A percentile compares a stretch with the other conserved stretches of the same genome.
phyloP scores from a whole-genome alignment of 2,329 filamentous ascomycete species.

The Talaromyces sp. region DNA sequence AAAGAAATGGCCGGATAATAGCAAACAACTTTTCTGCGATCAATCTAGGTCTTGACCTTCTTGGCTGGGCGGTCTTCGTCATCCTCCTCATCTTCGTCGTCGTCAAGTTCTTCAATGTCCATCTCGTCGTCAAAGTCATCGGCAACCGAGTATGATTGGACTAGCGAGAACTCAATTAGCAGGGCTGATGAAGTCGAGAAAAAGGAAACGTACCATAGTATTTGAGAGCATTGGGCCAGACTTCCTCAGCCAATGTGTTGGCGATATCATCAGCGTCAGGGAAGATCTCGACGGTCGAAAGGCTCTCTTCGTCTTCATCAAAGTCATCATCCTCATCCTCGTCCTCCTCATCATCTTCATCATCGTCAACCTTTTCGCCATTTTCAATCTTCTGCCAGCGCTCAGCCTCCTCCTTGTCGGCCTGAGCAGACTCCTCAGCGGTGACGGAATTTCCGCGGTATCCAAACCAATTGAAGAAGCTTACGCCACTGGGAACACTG shows the following conservation, averaged over 20 bases:
- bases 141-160: constrained; percentile 67
- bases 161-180: constrained; percentile 49
- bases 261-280: constrained; percentile 82
- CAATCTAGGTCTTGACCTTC: constrained; percentile 28
- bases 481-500: constrained; percentile 50
- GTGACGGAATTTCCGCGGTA: constrained; percentile 69
- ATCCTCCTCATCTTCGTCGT: constrained; percentile 58
- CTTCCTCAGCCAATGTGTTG: constrained; percentile 74
- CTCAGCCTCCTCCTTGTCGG: constrained; percentile 59
- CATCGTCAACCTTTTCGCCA: constrained; percentile 52
- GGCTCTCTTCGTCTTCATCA: constrained; percentile 59
- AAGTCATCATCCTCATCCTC: constrained; percentile 53
- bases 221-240: constrained; percentile 83
- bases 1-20: constrained; percentile 6
- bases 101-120: constrained; percentile 64
- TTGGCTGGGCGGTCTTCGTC: constrained; percentile 50
- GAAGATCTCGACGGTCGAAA: constrained; percentile 77
- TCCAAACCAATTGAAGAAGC: constrained; percentile 89
- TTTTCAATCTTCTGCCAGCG: constrained; percentile 49
- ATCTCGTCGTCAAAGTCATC: constrained; percentile 54
- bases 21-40: constrained; percentile 17
- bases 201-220: constrained; percentile 72
- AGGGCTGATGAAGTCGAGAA: neutral
- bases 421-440: constrained; percentile 67
- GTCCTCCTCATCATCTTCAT: constrained; percentile 41